Conservation (phyloP, 306 rosid genomes). For the Senna tora region DNA sequence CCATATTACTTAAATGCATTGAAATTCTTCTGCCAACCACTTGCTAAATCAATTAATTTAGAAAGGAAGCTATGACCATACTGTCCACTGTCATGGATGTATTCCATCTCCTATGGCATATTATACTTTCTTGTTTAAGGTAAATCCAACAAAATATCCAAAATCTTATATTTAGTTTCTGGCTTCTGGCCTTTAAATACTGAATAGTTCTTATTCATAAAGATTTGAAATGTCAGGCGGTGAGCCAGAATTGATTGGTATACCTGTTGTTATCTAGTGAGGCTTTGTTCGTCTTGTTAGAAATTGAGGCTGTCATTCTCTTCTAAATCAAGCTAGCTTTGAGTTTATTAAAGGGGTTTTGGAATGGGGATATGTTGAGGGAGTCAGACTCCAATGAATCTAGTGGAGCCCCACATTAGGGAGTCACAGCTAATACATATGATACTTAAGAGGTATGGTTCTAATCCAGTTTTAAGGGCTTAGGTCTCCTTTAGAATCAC, state of each 20-base stretch:
- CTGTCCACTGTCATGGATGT: conserved; percentile 57
- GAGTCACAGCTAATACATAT: too few relatives aligned
- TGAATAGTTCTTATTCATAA: neutral
- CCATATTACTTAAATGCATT: conserved; percentile 58
- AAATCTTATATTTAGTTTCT: neutral
- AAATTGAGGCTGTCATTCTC: neutral
- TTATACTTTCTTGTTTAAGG: conserved; percentile 64
- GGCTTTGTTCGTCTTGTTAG: neutral
- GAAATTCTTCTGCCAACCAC: conserved; percentile 68
- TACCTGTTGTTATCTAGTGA: neutral
- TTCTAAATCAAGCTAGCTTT: neutral
- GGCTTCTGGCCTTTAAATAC: neutral
- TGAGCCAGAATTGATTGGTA: neutral
- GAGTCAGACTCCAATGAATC: neutral
- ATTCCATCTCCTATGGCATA: conserved; percentile 63
- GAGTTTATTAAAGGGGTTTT: neutral
- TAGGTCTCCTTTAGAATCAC: neutral
- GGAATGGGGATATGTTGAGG: neutral
- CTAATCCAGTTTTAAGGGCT: too few relatives aligned
- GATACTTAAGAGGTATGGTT: too few relatives aligned
- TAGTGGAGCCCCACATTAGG: too few relatives aligned
- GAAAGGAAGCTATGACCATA: conserved; percentile 55
- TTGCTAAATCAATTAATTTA: conserved; percentile 69
- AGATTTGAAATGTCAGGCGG: neutral
- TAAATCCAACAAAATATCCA: conserved; percentile 35